phyloP scores from a whole-genome alignment of 2,329 filamentous ascomycete species.

The Teratosphaeriaceae sp. region DNA sequence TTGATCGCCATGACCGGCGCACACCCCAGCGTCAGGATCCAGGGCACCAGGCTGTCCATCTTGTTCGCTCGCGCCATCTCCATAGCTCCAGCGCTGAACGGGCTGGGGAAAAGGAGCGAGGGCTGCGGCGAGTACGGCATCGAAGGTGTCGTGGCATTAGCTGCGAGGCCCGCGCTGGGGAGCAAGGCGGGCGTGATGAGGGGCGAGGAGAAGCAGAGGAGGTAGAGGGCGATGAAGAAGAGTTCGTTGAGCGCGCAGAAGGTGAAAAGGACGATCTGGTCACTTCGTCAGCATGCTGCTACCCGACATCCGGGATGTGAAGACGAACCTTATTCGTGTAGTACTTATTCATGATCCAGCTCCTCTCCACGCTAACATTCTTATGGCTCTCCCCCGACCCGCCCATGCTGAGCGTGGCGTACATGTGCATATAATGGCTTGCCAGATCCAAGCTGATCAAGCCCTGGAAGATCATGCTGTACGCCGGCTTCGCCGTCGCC shows the following conservation, averaged over 20 bases:
- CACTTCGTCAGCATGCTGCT: too few relatives aligned
- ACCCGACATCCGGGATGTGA: too few relatives aligned
- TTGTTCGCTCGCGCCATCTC: slow-evolving; percentile 92
- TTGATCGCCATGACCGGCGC: slow-evolving; percentile 85
- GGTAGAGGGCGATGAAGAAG: slow-evolving; percentile 97
- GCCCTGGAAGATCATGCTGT: slow-evolving; percentile 89
- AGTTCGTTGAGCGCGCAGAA: slow-evolving; percentile 88
- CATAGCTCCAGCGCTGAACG: slow-evolving; percentile 86
- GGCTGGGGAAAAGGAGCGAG: slow-evolving; percentile 73
- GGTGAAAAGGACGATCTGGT: slow-evolving; percentile 81
- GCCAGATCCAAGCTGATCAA: slow-evolving; percentile 89
- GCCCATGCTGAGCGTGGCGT: slow-evolving; percentile 83
- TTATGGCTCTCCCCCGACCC: slow-evolving; percentile 80
- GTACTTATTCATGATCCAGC: slow-evolving; percentile 87
- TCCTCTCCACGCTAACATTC: slow-evolving; percentile 80
- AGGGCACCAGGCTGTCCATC: slow-evolving; percentile 54
- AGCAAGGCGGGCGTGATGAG: slow-evolving; percentile 79
- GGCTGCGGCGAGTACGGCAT: slow-evolving; percentile 41
- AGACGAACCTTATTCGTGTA: slow-evolving; percentile 99
- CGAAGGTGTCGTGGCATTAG: slow-evolving; percentile 36
- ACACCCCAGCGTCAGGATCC: slow-evolving; percentile 74
- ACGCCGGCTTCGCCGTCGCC: slow-evolving; percentile 87
- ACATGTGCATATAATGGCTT: slow-evolving; percentile 99
- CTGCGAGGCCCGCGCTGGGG: slow-evolving; percentile 20
- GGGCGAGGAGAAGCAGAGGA: slow-evolving; percentile 93